These are phyloP conservation scores for Phytophthora lateralis DNA, from an alignment of 352 stramenopile genomes.

Conservation along the genomic window DNA sequence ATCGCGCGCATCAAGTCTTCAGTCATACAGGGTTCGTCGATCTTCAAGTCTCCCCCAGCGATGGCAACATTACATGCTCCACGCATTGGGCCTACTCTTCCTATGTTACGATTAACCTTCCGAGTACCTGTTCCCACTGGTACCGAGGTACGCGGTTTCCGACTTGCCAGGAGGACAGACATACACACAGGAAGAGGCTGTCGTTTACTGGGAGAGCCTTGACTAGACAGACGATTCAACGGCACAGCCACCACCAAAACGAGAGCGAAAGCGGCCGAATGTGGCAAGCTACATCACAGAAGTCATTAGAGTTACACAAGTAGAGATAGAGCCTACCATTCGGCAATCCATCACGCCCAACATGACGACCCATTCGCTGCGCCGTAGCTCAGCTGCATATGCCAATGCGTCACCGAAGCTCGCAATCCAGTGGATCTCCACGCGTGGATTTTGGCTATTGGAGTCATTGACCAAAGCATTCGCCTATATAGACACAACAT, in stretches of 20 bases:
- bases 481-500: neutral
- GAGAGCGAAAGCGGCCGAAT: neutral
- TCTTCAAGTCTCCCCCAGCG: conserved; percentile 1
- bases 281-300: neutral
- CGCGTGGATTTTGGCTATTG: neutral
- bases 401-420: neutral
- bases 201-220: neutral
- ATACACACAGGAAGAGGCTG: neutral
- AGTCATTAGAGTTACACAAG: neutral
- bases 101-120: conserved; percentile 7
- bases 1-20: conserved; percentile 2
- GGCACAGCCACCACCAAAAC: neutral
- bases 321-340: neutral
- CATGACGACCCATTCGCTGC: neutral
- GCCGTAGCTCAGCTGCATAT: neutral
- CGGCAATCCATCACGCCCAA: neutral
- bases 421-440: conserved; percentile 8
- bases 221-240: neutral
- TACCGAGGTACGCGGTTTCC: no score
- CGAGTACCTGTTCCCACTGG: conserved; percentile 1
- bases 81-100: conserved; percentile 8
- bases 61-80: conserved; percentile 11
- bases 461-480: neutral
- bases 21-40: neutral
- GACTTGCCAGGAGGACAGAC: neutral